Conservation (phyloP, 116 monocot genomes). For the Thalassia testudinum region DNA sequence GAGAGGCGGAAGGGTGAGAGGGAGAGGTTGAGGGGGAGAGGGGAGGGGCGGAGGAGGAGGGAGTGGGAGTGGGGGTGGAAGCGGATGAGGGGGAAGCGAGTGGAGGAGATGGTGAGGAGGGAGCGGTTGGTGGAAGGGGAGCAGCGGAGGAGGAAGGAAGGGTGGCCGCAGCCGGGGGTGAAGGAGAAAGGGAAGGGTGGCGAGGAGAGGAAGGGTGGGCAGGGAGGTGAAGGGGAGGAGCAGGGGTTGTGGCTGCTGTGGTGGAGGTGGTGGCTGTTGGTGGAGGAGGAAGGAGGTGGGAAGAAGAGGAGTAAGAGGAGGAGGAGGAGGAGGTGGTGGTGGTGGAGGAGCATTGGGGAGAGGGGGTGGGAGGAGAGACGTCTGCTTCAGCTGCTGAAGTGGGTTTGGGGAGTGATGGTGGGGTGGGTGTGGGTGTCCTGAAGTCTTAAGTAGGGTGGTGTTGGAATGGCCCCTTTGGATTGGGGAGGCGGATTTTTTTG, state of each 20-base stretch:
- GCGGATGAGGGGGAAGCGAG: constrained; percentile 13
- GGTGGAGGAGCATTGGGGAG: not conserved
- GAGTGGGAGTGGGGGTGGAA: constrained; percentile 6
- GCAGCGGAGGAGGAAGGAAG: constrained; percentile 48
- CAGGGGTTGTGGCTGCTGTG: too few relatives aligned
- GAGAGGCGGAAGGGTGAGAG: constrained; percentile 29
- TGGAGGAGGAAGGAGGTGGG: not conserved
- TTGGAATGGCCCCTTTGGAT: too few relatives aligned
- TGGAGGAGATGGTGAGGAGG: constrained; percentile 12
- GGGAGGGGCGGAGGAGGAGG: constrained; percentile 9
- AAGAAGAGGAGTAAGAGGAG: not conserved
- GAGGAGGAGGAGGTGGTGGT: constrained; percentile 5
- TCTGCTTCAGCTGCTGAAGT: not conserved
- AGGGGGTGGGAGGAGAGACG: not conserved
- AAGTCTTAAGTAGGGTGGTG: too few relatives aligned
- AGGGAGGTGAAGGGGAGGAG: constrained; percentile 1
- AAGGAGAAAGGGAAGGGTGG: constrained; percentile 53
- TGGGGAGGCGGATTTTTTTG: too few relatives aligned
- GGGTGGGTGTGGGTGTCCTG: too few relatives aligned
- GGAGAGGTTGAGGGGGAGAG: constrained; percentile 20
- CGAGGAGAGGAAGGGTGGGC: constrained; percentile 30
- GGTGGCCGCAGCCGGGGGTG: constrained; percentile 44
- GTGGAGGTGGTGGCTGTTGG: not conserved
- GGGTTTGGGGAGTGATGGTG: not conserved
- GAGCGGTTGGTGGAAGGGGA: constrained; percentile 8